Percentiles rank a stretch among this genome's conserved stretches.
Evolutionary conservation across 768 basidiomycete species (phyloP).

Genomic region (Naganishia antarctica): DNA sequence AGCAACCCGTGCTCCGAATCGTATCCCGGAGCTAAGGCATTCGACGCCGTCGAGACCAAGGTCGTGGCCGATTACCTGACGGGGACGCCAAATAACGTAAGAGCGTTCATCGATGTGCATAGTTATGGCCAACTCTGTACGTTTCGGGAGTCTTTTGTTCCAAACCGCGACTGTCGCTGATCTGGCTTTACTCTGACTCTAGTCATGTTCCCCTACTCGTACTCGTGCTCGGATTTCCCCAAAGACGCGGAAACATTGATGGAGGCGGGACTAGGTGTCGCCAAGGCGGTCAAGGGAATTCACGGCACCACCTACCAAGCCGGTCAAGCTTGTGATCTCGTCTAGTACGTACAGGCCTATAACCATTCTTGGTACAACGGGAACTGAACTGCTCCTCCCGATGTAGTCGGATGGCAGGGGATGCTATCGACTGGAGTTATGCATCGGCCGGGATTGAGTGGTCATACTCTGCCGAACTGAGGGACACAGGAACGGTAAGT

Average conservation of each 20-base stretch:
- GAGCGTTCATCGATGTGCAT: slow-evolving; percentile 68
- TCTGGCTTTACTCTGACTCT: too few relatives aligned
- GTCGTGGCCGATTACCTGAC: slow-evolving; percentile 66
- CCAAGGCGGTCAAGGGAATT: slow-evolving; percentile 56
- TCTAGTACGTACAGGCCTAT: slow-evolving; percentile 37
- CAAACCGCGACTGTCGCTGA: too few relatives aligned
- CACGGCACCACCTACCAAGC: slow-evolving; percentile 62
- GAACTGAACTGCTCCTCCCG: slow-evolving; percentile 5
- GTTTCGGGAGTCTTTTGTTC: too few relatives aligned
- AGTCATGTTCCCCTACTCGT: slow-evolving; percentile 78
- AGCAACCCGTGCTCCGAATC: slow-evolving; percentile 65
- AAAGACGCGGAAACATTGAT: slow-evolving; percentile 70
- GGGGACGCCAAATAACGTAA: slow-evolving; percentile 45
- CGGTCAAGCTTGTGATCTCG: slow-evolving; percentile 49
- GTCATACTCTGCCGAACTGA: slow-evolving; percentile 61
- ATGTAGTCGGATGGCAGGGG: slow-evolving; percentile 55
- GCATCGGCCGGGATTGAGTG: slow-evolving; percentile 59
- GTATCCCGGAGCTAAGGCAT: slow-evolving; percentile 69
- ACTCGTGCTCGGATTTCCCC: slow-evolving; percentile 61
- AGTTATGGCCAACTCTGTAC: slow-evolving; percentile 78
- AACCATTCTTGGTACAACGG: slow-evolving; percentile 30
- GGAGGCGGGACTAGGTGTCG: slow-evolving; percentile 66
- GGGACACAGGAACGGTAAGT: slow-evolving; percentile 68
- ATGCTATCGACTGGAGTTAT: slow-evolving; percentile 66
- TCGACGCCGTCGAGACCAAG: slow-evolving; percentile 71